These are phyloP conservation scores for Pseudogymnoascus sp. DNA, from an alignment of 2,329 filamentous ascomycete species.

Conservation along the genomic window DNA sequence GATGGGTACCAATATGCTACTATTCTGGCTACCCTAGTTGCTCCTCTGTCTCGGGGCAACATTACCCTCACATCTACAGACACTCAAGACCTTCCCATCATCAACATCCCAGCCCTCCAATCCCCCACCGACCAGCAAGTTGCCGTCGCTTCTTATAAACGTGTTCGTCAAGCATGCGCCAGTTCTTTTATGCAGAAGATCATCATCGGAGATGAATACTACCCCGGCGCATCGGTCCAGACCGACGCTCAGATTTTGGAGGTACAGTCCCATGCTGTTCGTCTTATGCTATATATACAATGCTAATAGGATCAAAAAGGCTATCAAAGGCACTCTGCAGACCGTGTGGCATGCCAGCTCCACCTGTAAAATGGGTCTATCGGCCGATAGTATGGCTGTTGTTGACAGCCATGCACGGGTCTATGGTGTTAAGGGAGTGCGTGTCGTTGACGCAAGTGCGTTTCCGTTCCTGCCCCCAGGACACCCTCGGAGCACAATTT, in stretches of 20 bases:
- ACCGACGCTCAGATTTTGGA: slow-evolving; percentile 23
- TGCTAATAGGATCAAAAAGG: neutral
- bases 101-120: slow-evolving; percentile 42
- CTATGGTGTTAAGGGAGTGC: slow-evolving; percentile 61
- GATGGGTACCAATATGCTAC: slow-evolving; percentile 32
- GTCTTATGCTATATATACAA: neutral
- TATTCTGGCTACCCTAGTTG: slow-evolving; percentile 31
- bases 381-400: slow-evolving; percentile 48
- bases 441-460: slow-evolving; percentile 76
- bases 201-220: slow-evolving; percentile 20
- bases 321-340: neutral
- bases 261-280: neutral
- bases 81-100: slow-evolving; percentile 33
- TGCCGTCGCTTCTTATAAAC: slow-evolving; percentile 37
- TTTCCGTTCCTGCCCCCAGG: slow-evolving; percentile 62
- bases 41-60: slow-evolving; percentile 37
- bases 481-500: slow-evolving; percentile 37
- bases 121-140: slow-evolving; percentile 38
- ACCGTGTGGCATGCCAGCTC: slow-evolving; percentile 7
- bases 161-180: slow-evolving; percentile 31
- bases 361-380: slow-evolving; percentile 28
- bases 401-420: slow-evolving; percentile 61
- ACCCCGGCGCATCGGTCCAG: slow-evolving; percentile 17
- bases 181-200: slow-evolving; percentile 17
- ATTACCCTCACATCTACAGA: slow-evolving; percentile 33